Conservation (phyloP, 2,329 filamentous ascomycete genomes). For the Epichloe baconii region DNA sequence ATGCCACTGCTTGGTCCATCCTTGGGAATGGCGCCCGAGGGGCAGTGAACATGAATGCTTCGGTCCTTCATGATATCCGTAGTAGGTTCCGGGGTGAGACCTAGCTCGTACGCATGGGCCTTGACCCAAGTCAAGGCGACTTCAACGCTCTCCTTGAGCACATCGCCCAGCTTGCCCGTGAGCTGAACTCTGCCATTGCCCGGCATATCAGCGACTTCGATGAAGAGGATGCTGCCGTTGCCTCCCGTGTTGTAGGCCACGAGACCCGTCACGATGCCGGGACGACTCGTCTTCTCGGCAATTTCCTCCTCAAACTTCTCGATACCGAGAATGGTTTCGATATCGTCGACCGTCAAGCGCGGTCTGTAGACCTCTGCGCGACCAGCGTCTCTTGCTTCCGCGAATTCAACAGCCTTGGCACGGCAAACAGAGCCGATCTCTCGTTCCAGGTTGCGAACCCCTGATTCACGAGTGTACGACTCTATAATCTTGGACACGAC, state of each 20-base stretch:
- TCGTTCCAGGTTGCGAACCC: slow-evolving; percentile 89
- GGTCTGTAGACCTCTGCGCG: slow-evolving; percentile 59
- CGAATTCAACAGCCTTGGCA: slow-evolving; percentile 87
- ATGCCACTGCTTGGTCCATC: slow-evolving; percentile 80
- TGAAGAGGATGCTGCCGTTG: slow-evolving; percentile 93
- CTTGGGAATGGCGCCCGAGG: slow-evolving; percentile 88
- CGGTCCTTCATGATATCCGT: slow-evolving; percentile 95
- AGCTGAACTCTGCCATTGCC: slow-evolving; percentile 85
- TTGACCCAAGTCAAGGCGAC: slow-evolving; percentile 97
- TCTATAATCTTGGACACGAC: slow-evolving; percentile 94
- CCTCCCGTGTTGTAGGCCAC: slow-evolving; percentile 89
- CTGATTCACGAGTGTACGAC: slow-evolving; percentile 89
- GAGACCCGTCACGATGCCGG: slow-evolving; percentile 88
- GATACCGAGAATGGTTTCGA: slow-evolving; percentile 84
- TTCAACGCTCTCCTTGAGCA: slow-evolving; percentile 93
- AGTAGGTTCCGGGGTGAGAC: slow-evolving; percentile 63
- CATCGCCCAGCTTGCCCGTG: slow-evolving; percentile 90
- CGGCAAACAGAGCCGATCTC: slow-evolving; percentile 92
- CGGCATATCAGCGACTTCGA: slow-evolving; percentile 96
- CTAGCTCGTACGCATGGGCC: slow-evolving; percentile 83
- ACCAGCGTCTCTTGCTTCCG: slow-evolving; percentile 70
- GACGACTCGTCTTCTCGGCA: slow-evolving; percentile 68
- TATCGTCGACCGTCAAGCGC: slow-evolving; percentile 59
- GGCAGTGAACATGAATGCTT: slow-evolving; percentile 91
- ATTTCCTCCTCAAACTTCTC: slow-evolving; percentile 94